These are phyloP conservation scores for Salix viminalis DNA, from an alignment of 345 rosid genomes.

Conservation along the genomic window DNA sequence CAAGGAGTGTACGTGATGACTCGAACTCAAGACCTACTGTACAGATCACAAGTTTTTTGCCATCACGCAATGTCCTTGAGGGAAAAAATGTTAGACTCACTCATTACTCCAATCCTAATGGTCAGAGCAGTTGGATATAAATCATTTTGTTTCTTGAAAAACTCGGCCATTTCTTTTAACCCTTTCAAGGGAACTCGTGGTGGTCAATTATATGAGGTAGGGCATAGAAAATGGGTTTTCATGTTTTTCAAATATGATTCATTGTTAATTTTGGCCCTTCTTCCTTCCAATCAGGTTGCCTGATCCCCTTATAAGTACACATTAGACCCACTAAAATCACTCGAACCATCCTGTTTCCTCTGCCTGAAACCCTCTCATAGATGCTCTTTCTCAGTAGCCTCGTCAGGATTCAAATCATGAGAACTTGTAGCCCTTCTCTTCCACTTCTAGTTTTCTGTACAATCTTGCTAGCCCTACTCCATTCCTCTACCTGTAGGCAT, in stretches of 20 bases:
- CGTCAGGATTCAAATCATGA: conserved; percentile 16
- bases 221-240: not conserved
- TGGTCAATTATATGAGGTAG: not conserved
- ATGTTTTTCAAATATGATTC: not conserved
- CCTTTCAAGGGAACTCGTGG: not conserved
- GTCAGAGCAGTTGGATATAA: not conserved
- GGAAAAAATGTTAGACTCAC: no score
- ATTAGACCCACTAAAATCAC: not conserved
- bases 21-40: no score
- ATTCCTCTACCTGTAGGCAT: conserved; percentile 27
- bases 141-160: not conserved
- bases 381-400: not conserved
- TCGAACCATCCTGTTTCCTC: not conserved
- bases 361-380: not conserved
- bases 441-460: conserved; percentile 13
- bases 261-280: not conserved
- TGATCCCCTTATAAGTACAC: conserved; percentile 11
- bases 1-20: rapidly evolving
- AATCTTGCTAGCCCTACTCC: conserved; percentile 16
- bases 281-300: not conserved
- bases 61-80: no score
- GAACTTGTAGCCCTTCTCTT: conserved; percentile 8
- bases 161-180: not conserved
- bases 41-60: rapidly evolving
- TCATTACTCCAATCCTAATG: not conserved